phyloP scores from a whole-genome alignment of 352 stramenopile genomes.

The Phytophthora agathidicida region DNA sequence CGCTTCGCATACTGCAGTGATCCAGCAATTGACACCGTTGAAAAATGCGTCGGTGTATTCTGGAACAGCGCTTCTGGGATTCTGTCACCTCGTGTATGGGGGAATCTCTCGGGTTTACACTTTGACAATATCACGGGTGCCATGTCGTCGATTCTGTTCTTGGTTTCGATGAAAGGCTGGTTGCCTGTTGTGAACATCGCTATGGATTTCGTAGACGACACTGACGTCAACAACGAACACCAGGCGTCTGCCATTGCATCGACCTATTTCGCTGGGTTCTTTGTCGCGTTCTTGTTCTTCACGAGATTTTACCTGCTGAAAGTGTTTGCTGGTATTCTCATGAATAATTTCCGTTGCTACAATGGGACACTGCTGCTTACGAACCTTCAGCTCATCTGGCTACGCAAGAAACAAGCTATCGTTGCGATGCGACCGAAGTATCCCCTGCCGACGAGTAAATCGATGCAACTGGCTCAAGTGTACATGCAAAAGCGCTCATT shows the following conservation, averaged over 20 bases:
- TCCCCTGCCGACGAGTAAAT: constrained; percentile 60
- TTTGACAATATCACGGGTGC: constrained; percentile 86
- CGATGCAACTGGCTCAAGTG: constrained; percentile 62
- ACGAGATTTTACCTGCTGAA: constrained; percentile 81
- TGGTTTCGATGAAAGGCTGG: constrained; percentile 89
- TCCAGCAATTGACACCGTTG: constrained; percentile 43
- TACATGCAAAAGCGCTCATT: constrained; percentile 76
- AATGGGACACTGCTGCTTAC: constrained; percentile 81
- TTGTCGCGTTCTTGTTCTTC: constrained; percentile 82
- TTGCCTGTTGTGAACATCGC: constrained; percentile 81
- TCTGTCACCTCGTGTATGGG: constrained; percentile 80
- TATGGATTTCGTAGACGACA: constrained; percentile 64
- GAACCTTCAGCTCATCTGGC: constrained; percentile 83
- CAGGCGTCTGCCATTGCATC: constrained; percentile 76
- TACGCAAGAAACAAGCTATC: constrained; percentile 69
- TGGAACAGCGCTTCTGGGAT: constrained; percentile 50
- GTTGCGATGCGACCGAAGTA: constrained; percentile 77
- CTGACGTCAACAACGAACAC: constrained; percentile 64
- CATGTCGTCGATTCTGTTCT: constrained; percentile 79
- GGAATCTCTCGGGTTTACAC: constrained; percentile 74
- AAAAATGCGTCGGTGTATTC: constrained; percentile 74
- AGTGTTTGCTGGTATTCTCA: constrained; percentile 82
- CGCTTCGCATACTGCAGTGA: constrained; percentile 87
- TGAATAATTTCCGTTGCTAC: constrained; percentile 89
- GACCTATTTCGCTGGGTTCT: constrained; percentile 84